These are phyloP conservation scores for Pichia sp. DNA, from an alignment of 1,139 yeast genomes.

Conservation along the genomic window DNA sequence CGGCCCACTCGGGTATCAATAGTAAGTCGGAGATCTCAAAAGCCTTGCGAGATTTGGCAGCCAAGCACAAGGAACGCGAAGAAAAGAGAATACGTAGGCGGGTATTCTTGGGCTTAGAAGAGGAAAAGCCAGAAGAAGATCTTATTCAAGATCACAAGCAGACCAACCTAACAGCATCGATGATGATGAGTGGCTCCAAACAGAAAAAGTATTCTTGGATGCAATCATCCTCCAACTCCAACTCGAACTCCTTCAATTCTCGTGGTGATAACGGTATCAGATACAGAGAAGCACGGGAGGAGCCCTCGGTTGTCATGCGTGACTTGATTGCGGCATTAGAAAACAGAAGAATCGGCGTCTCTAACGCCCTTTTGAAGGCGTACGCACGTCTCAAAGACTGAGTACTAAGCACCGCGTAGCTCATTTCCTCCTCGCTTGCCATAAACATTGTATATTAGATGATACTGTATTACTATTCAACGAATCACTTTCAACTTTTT, in stretches of 20 bases:
- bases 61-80: constrained; percentile 72
- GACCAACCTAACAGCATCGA: constrained; percentile 90
- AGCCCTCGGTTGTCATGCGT: constrained; percentile 76
- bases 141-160: constrained; percentile 83
- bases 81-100: constrained; percentile 68
- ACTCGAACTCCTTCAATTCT: constrained; percentile 37
- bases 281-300: constrained; percentile 83
- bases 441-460: neutral
- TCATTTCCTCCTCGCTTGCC: neutral
- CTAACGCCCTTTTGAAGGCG: constrained; percentile 74
- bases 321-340: constrained; percentile 80
- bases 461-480: constrained; percentile 1
- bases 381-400: constrained; percentile 57
- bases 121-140: constrained; percentile 43
- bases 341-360: constrained; percentile 74
- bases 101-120: constrained; percentile 61
- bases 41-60: constrained; percentile 70
- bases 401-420: neutral
- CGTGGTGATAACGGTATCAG: constrained; percentile 73
- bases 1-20: constrained; percentile 18
- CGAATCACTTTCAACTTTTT: constrained; percentile 7
- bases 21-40: constrained; percentile 66
- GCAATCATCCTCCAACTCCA: constrained; percentile 39
- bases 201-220: constrained; percentile 83
- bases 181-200: constrained; percentile 82